These are phyloP conservation scores for Phaseolus coccineus DNA, from an alignment of 331 rosid genomes.

Conservation along the genomic window DNA sequence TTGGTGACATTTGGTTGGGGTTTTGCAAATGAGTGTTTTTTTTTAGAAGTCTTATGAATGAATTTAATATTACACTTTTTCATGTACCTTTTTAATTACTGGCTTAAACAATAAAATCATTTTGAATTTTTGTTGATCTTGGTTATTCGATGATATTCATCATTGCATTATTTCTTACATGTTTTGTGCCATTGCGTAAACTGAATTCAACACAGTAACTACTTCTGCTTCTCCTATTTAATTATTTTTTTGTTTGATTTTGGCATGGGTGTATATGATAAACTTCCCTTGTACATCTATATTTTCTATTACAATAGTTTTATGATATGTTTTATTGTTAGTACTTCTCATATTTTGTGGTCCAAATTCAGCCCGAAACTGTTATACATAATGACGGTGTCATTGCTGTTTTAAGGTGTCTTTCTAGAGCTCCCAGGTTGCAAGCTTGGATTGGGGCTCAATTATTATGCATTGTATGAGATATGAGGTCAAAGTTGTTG, in stretches of 20 bases:
- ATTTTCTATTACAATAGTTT: conserved; percentile 13
- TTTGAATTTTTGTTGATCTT: conserved; percentile 27
- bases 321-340: conserved; percentile 19
- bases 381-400: conserved; percentile 51
- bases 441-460: conserved; percentile 88
- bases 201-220: conserved; percentile 15
- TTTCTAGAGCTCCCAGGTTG: conserved; percentile 91
- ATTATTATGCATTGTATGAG: conserved; percentile 88
- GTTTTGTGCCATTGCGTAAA: conserved; percentile 11
- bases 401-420: conserved; percentile 74
- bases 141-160: conserved; percentile 25
- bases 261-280: conserved; percentile 21
- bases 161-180: conserved; percentile 20
- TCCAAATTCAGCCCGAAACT: conserved; percentile 60
- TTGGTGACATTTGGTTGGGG: background rate
- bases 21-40: background rate
- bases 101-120: background rate
- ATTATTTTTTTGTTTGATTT: conserved; percentile 29
- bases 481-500: conserved; percentile 68
- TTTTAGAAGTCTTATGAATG: background rate
- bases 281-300: conserved; percentile 19
- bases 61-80: background rate
- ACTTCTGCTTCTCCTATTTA: conserved; percentile 23
- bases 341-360: conserved; percentile 45
- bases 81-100: background rate